Evolutionary conservation across 495 filamentous ascomycete species (phyloP).

Genomic region (Hypoxylon lienhwacheense): DNA sequence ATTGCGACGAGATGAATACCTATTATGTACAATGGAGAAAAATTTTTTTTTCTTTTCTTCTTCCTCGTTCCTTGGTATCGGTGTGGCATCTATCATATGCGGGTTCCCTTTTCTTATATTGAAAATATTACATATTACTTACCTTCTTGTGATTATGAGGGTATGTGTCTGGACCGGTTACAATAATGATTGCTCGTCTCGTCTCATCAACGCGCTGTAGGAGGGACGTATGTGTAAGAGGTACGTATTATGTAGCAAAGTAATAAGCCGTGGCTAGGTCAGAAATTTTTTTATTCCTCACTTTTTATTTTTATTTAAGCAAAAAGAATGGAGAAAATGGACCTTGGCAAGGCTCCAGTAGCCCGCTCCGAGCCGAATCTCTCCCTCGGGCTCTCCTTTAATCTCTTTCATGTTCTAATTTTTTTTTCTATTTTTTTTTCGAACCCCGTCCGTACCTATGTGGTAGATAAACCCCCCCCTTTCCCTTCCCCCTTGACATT

Average conservation of each 20-base stretch:
- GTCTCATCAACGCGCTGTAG: conserved; percentile 2
- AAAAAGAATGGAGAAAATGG: conserved; percentile 17
- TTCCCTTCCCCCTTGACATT: conserved; percentile 12
- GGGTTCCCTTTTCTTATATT: conserved; percentile 25
- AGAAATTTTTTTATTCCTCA: too few species aligned
- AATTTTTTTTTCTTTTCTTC: conserved; percentile 6
- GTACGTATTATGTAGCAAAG: too few species aligned
- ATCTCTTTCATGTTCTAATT: conserved; percentile 21
- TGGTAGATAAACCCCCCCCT: neutral
- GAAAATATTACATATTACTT: conserved; percentile 19
- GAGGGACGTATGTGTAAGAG: too few species aligned
- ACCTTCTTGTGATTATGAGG: conserved; percentile 6
- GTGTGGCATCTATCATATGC: conserved; percentile 23
- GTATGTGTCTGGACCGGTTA: conserved; percentile 1
- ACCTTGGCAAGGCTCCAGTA: conserved; percentile 29
- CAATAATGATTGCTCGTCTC: conserved; percentile 14
- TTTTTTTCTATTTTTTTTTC: neutral
- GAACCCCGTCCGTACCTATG: neutral
- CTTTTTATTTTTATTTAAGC: too few species aligned
- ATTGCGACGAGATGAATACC: conserved; percentile 26
- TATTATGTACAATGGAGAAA: conserved; percentile 8
- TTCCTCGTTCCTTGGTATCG: neutral
- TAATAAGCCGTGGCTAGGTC: conserved; percentile 2
- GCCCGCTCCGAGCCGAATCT: conserved; percentile 28
- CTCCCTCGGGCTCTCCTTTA: conserved; percentile 22